A percentile compares a stretch with the other conserved stretches of the same genome.
Evolutionary conservation across 2,329 filamentous ascomycete genomes (phyloP).

Genomic region (Diaporthe humulicola): DNA sequence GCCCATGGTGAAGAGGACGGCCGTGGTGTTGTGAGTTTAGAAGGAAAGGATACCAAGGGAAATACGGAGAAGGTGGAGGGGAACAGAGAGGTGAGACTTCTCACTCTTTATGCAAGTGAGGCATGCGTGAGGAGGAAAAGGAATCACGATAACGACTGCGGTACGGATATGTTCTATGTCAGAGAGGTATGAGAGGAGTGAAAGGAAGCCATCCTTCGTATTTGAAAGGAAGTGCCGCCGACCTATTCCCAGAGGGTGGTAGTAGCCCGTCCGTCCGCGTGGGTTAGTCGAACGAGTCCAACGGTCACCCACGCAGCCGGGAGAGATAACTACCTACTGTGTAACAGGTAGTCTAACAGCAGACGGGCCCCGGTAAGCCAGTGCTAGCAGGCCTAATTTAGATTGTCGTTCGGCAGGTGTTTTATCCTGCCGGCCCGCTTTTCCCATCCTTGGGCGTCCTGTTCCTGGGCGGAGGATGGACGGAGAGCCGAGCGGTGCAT

Average conservation of each 20-base stretch:
- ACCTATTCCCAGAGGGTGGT: slow-evolving; percentile 28
- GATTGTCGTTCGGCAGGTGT: slow-evolving; percentile 18
- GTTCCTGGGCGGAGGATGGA: slow-evolving; percentile 14
- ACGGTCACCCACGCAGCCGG: slow-evolving; percentile 23
- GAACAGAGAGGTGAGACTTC: not conserved
- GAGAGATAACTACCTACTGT: not conserved
- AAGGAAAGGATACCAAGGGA: not conserved
- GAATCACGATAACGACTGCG: not conserved
- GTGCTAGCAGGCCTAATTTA: slow-evolving; percentile 3
- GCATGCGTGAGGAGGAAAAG: not conserved
- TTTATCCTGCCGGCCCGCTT: slow-evolving; percentile 14
- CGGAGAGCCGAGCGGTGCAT: not conserved
- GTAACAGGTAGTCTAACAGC: too few species aligned
- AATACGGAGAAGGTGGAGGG: not conserved
- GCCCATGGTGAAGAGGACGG: slow-evolving; percentile 30
- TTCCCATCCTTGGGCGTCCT: not conserved
- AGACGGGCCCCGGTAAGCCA: not conserved
- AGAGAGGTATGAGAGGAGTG: not conserved
- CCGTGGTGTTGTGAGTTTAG: not conserved
- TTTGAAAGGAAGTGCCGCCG: slow-evolving; percentile 17
- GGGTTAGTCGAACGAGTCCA: slow-evolving; percentile 5
- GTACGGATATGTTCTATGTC: not conserved
- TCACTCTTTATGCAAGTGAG: not conserved
- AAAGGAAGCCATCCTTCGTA: slow-evolving; percentile 23
- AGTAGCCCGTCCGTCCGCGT: slow-evolving; percentile 15